A percentile compares a stretch with the other conserved stretches of the same genome.
phyloP scores from a whole-genome alignment of 2,329 filamentous ascomycete genomes.

The Aureobasidium zeae region DNA sequence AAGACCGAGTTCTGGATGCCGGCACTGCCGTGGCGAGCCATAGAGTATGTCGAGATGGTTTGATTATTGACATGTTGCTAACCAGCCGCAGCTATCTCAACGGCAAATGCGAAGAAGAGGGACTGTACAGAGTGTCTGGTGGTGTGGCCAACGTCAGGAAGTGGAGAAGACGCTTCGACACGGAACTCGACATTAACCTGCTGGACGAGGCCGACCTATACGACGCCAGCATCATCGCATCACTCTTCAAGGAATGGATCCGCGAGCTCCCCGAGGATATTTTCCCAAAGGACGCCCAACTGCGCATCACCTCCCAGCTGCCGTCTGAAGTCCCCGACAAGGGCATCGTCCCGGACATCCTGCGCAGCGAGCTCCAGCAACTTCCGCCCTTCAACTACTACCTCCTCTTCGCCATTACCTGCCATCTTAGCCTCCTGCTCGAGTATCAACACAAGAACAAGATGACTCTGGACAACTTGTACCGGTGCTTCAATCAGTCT shows the following conservation, averaged over 20 bases:
- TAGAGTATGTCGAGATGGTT: constrained; percentile 51
- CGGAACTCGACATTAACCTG: constrained; percentile 80
- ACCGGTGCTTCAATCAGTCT: constrained; percentile 94
- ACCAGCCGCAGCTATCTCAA: constrained; percentile 60
- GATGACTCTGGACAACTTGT: constrained; percentile 93
- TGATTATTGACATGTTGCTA: constrained; percentile 4
- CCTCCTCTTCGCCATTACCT: constrained; percentile 92
- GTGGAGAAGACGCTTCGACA: constrained; percentile 86
- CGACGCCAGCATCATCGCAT: constrained; percentile 93
- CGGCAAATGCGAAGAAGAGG: constrained; percentile 89
- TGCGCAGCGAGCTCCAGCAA: constrained; percentile 85
- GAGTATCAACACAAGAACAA: constrained; percentile 94
- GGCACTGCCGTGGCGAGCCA: constrained; percentile 86
- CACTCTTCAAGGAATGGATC: constrained; percentile 93
- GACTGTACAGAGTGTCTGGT: constrained; percentile 83
- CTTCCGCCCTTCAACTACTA: constrained; percentile 98
- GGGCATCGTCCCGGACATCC: constrained; percentile 63
- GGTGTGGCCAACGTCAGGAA: constrained; percentile 85
- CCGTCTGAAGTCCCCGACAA: constrained; percentile 70
- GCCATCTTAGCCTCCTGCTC: constrained; percentile 82
- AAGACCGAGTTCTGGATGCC: constrained; percentile 99
- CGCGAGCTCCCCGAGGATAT: constrained; percentile 90
- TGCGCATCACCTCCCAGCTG: constrained; percentile 70
- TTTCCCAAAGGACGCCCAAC: constrained; percentile 76
- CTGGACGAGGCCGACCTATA: constrained; percentile 82